Base-by-base conservation (phyloP, 495 filamentous ascomycete species). In the Daldinia bambusicola region DNA sequence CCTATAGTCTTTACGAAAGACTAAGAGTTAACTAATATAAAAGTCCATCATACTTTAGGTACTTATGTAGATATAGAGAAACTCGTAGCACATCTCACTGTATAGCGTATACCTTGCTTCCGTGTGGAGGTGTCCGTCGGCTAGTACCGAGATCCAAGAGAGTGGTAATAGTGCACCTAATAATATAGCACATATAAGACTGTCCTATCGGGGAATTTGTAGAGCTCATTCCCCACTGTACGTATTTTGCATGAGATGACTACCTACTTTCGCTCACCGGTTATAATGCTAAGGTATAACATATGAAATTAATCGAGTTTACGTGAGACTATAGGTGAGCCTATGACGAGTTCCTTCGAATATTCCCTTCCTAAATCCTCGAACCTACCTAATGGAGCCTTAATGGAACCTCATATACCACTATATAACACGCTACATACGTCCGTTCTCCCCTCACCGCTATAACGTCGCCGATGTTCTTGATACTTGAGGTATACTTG, bases 401-500 rank as follows among this genome's bases (percentile, higher is more conserved):
- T 52, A 26, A 60, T 34, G 43, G 13, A 20, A 32, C 50, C 50
- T 53, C 26, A 22, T 31, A 31, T 53, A 53, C 20, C 50, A 53
- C 3, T 31, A 7, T 53, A 32, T 36, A 36, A 6, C 12, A 14
- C 22, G 50, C 50, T 53, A 53, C 13, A 26, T 26, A 26, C 26
- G 26, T 26, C 26, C 26, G 43, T 62, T 36, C n/a, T 36, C n/a
- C 51, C 52, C 34, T 53, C 43, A 43, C 18, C 16, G 37, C 32
- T 16, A 31, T 37, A 22, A 34, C 5, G 60, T 4, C 37, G 10
- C 13, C 9, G 26, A 70, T 60, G 61, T 60, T 37, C 61, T 38
- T 61, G 55, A 18, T 70, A 65, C 61, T 53, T 70, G 2, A 38
- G 22, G 36, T 64, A 32, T 64, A 61, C 61, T 64, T 64, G 26